Base-by-base conservation (phyloP, 2,329 filamentous ascomycete genomes). In the Chaetomiaceae sp. region DNA sequence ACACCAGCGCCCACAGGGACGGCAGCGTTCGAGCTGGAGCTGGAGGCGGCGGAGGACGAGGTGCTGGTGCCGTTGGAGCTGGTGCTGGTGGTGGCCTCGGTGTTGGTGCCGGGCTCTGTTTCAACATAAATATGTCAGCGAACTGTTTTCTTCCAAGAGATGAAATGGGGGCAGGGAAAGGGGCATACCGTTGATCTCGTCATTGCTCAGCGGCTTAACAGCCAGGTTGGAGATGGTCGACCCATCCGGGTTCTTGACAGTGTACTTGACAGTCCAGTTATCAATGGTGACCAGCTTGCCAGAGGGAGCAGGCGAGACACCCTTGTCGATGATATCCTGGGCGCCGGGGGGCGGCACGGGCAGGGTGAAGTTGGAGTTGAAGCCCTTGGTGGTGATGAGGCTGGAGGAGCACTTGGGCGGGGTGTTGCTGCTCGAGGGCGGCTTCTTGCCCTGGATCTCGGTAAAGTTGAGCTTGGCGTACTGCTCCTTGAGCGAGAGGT, bases 291-390 rank as follows among this genome's bases (percentile, higher is more conserved):
- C 78, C 49, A 96, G 71, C 71, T 85, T 82, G 63, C 86, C 87
- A 14, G 68, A 71, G 36, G 84, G 83, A 52, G 83, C 80, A 59
- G 80, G 81, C 45, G 71, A 73, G 56, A 95, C 81, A 58, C 92
- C 91, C 45, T 87, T 82, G 61, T 88, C 76, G 66, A 96, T 92
- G 64, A 96, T 77, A 42, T 80, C 76, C 56, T 84, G 76, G 36
- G 84, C 85, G 60, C 84, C 87, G 4, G 80, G 75, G 12, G 90
- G 90, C 6, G 82, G 76, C 3, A 65, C 72, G 44, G 87, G 91
- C 53, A 96, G 75, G 42, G 84, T 85, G 74, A 95, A 97, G 76
- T 89, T 87, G 69, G 74, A 84, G 71, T 80, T 81, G 76, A 96
- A 95, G 57, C 78, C 80, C 55, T 78, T 72, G 59, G 76, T 75